Base-by-base conservation (phyloP, 768 basidiomycete genomes). In the Mycena vulgaris region DNA sequence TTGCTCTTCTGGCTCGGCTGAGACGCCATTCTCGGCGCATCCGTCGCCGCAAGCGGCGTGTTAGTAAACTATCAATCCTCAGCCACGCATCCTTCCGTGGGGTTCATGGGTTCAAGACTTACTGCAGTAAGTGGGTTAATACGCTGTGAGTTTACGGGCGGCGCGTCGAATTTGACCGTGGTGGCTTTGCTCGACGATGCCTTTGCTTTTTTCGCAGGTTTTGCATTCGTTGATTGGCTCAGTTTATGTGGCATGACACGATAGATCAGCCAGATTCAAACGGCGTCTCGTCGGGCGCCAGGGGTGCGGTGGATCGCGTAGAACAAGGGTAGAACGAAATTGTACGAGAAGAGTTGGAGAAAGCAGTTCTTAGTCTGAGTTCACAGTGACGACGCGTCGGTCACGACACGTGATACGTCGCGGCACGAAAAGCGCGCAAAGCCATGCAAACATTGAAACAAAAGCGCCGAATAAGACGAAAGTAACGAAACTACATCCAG, bases 101-200 rank as follows among this genome's bases (percentile, higher is more conserved):
- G n/a, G n/a, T 68, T 37, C n/a, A n/a, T 25, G 35, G 7, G n/a
- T 25, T 16, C 14, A 33, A 25, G 33, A 30, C 72, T 62, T 60
- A 76, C 77, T 25, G 77, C 77, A 16, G 77, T 78, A 31, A 78
- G 66, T 57, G 75, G 77, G 23, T 78, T 74, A 13, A 78, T 69
- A 9, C 77, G 63, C 33, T 57, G 53, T 27, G 68, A 69, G 19
- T 39, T 53, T 9, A 63, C n/a, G 2, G 67, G 63, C 11, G 67
- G 33, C 1, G 35, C 62, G 33, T 62, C 71, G 19, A 72, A 35
- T 33, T 65, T 64, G 63, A 72, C 53, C 28, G 71, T 72, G 58
- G 66, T 68, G 35, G 30, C 49, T n/a, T 72, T 72, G 60, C 51
- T 52, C 23, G 63, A 25, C 21, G 42, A 42, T n/a, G 71, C 23